Evolutionary conservation across 2,329 filamentous ascomycete genomes (phyloP).

Genomic region (Arthroderma sp.): DNA sequence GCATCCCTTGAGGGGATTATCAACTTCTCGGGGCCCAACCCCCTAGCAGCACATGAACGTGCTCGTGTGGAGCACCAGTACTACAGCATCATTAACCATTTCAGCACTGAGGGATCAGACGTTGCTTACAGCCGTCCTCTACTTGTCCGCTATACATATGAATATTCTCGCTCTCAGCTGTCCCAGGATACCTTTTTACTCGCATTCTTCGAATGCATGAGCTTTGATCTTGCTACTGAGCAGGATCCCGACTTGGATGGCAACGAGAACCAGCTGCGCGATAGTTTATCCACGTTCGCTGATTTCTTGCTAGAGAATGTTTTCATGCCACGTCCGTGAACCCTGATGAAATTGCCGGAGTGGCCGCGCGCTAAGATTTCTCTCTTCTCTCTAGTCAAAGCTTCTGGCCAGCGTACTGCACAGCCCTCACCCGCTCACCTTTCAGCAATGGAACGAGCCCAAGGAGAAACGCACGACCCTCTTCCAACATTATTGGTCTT

Average conservation of each 20-base stretch:
- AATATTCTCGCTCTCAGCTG: slow-evolving; percentile 12
- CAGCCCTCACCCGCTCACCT: slow-evolving; percentile 10
- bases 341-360: not conserved
- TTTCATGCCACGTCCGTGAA: slow-evolving; percentile 9
- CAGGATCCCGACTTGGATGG: slow-evolving; percentile 2
- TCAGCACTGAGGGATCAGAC: not conserved
- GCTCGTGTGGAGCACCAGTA: not conserved
- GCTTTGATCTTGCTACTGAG: slow-evolving; percentile 1
- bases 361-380: not conserved
- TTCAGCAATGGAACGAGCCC: slow-evolving; percentile 6
- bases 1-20: slow-evolving; percentile 4
- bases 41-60: slow-evolving; percentile 1
- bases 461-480: not conserved
- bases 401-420: slow-evolving; percentile 8
- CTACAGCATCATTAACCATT: slow-evolving; percentile 4
- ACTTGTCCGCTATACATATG: slow-evolving; percentile 12
- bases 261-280: not conserved
- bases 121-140: slow-evolving; percentile 3
- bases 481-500: too few species aligned
- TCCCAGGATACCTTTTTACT: slow-evolving; percentile 9
- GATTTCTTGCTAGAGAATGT: slow-evolving; percentile 11
- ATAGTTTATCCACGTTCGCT: slow-evolving; percentile 4
- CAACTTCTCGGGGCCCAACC: not conserved
- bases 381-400: slow-evolving; percentile 9
- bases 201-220: slow-evolving; percentile 6